phyloP scores from a whole-genome alignment of 2,329 filamentous ascomycete genomes.

The Fusarium pseudoanthophilum region DNA sequence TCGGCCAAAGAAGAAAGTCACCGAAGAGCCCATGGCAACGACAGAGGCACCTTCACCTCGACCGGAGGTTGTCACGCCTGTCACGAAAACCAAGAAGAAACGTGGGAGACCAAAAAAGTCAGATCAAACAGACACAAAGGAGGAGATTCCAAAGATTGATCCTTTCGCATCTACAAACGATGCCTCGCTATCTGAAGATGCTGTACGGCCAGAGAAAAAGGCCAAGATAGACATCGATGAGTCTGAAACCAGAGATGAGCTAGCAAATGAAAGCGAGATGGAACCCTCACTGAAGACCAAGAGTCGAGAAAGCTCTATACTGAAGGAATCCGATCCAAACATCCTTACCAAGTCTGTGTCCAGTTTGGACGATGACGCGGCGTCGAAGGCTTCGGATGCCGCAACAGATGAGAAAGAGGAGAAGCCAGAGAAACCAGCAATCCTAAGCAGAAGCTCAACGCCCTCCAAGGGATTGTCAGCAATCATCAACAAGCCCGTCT shows the following conservation, averaged over 20 bases:
- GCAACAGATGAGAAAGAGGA: constrained; percentile 5
- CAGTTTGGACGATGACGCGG: not conserved
- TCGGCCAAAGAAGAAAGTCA: constrained; percentile 47
- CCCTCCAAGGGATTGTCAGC: constrained; percentile 34
- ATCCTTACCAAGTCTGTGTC: not conserved
- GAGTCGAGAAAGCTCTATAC: not conserved
- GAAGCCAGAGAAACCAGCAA: constrained; percentile 1
- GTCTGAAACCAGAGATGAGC: constrained; percentile 3
- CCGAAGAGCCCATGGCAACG: constrained; percentile 15
- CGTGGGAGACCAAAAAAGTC: constrained; percentile 57
- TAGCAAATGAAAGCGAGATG: not conserved
- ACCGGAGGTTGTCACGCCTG: constrained; percentile 12
- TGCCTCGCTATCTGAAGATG: constrained; percentile 10
- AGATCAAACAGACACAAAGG: constrained; percentile 31
- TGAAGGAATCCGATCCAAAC: constrained; percentile 27
- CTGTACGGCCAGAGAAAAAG: constrained; percentile 10
- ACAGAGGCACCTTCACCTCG: constrained; percentile 8
- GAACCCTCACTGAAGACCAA: not conserved
- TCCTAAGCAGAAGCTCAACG: constrained; percentile 10
- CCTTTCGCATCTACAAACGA: not conserved
- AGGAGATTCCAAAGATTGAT: constrained; percentile 13
- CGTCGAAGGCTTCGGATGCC: not conserved
- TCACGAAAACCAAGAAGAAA: constrained; percentile 48
- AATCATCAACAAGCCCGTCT: constrained; percentile 53
- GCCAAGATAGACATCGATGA: not conserved